These are phyloP conservation scores for Calonectria pauciramosa DNA, from an alignment of 2,329 filamentous ascomycete genomes.

Conservation along the genomic window DNA sequence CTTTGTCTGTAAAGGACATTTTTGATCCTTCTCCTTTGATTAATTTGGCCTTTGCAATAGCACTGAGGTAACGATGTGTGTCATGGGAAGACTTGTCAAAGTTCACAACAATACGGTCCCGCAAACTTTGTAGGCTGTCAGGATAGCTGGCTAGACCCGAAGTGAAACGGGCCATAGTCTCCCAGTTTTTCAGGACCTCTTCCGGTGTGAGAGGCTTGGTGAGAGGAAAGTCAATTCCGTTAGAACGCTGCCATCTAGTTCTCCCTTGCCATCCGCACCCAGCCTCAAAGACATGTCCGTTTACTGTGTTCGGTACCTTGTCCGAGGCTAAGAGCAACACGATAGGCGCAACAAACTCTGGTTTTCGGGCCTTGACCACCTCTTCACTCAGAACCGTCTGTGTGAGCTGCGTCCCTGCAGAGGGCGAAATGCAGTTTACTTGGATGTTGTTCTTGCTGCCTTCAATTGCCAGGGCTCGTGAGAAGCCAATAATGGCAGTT, in stretches of 20 bases:
- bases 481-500: constrained; percentile 94
- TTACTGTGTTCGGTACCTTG: constrained; percentile 81
- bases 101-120: constrained; percentile 84
- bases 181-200: constrained; percentile 81
- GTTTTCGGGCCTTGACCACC: constrained; percentile 99
- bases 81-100: constrained; percentile 76
- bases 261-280: constrained; percentile 93
- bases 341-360: constrained; percentile 95
- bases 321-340: constrained; percentile 89
- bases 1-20: constrained; percentile 50
- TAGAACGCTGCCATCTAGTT: constrained; percentile 94
- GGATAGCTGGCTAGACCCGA: constrained; percentile 93
- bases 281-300: constrained; percentile 92
- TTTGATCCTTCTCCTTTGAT: constrained; percentile 83
- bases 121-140: constrained; percentile 79
- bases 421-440: constrained; percentile 97
- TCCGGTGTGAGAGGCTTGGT: constrained; percentile 89
- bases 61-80: constrained; percentile 72
- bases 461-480: constrained; percentile 90
- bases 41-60: constrained; percentile 80
- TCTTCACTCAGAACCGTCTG: constrained; percentile 94
- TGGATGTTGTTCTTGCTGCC: constrained; percentile 97
- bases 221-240: constrained; percentile 90
- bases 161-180: constrained; percentile 76
- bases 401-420: constrained; percentile 96